These are phyloP conservation scores for Aureobasidium sp. DNA, from an alignment of 2,329 filamentous ascomycete species.

Conservation along the genomic window DNA sequence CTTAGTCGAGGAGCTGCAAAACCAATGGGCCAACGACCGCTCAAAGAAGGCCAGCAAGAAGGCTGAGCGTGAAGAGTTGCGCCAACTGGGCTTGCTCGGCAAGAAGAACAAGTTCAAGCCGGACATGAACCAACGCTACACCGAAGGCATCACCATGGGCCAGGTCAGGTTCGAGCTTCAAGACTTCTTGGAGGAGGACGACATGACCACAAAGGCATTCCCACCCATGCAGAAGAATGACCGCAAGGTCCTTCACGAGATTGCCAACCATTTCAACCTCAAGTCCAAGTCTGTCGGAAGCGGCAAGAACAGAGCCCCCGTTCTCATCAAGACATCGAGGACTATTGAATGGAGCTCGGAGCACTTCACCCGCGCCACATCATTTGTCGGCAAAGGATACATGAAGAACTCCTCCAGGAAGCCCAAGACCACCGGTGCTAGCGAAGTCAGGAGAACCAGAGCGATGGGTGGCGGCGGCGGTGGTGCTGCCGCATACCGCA, in stretches of 20 bases:
- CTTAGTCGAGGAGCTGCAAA: constrained; percentile 30
- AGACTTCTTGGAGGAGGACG: constrained; percentile 56
- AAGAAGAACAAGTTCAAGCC: constrained; percentile 29
- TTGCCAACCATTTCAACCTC: constrained; percentile 66
- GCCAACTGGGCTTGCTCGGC: constrained; percentile 34
- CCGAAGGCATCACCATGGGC: constrained; percentile 59
- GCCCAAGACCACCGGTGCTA: constrained; percentile 10
- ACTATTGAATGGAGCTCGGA: constrained; percentile 54
- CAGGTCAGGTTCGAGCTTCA: constrained; percentile 66
- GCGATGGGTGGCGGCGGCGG: constrained; percentile 28
- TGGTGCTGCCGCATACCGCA: constrained; percentile 51
- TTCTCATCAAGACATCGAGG: constrained; percentile 63
- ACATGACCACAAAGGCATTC: constrained; percentile 59
- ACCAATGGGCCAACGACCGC: constrained; percentile 37
- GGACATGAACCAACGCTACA: constrained; percentile 60
- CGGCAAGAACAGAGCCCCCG: constrained; percentile 63
- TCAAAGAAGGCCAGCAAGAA: constrained; percentile 39
- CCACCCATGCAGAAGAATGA: constrained; percentile 76
- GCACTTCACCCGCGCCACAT: constrained; percentile 38
- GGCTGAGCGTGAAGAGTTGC: constrained; percentile 38
- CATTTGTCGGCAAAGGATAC: constrained; percentile 44
- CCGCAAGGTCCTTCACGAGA: constrained; percentile 72
- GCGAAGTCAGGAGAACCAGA: constrained; percentile 11
- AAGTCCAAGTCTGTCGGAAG: constrained; percentile 77
- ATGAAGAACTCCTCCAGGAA: constrained; percentile 39